These are phyloP conservation scores for Capsicum rhomboideum DNA, from an alignment of 257 asterid genomes.

Conservation along the genomic window DNA sequence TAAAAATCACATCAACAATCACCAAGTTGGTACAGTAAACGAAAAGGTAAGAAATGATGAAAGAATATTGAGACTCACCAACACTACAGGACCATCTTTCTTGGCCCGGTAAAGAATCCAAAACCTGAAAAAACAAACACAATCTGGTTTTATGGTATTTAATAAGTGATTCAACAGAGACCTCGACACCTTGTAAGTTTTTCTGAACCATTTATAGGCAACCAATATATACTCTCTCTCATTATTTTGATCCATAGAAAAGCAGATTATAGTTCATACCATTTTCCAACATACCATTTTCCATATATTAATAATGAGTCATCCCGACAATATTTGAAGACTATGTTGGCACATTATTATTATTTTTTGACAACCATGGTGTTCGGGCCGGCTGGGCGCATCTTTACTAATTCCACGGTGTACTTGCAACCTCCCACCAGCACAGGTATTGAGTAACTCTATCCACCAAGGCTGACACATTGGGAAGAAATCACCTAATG, in stretches of 20 bases:
- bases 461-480: not conserved
- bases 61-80: slow-evolving; percentile 42
- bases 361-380: not conserved
- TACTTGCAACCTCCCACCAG: not conserved
- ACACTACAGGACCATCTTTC: slow-evolving; percentile 84
- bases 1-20: slow-evolving; percentile 5
- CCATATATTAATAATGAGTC: not conserved
- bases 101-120: slow-evolving; percentile 89
- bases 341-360: not conserved
- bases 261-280: not conserved
- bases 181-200: not conserved
- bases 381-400: not conserved
- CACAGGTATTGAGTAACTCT: not conserved
- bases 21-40: not conserved
- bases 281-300: not conserved
- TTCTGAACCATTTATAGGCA: not conserved
- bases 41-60: not conserved
- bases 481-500: not conserved
- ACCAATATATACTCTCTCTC: not conserved
- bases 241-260: not conserved
- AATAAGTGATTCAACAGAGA: not conserved
- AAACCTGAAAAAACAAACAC: slow-evolving; percentile 44
- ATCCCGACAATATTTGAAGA: not conserved
- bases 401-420: not conserved
- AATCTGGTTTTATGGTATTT: not conserved